Evolutionary conservation across 768 basidiomycete species (phyloP), one percentile per base, ranked within the genome.

Genomic region (Boletus eberwhitei): DNA sequence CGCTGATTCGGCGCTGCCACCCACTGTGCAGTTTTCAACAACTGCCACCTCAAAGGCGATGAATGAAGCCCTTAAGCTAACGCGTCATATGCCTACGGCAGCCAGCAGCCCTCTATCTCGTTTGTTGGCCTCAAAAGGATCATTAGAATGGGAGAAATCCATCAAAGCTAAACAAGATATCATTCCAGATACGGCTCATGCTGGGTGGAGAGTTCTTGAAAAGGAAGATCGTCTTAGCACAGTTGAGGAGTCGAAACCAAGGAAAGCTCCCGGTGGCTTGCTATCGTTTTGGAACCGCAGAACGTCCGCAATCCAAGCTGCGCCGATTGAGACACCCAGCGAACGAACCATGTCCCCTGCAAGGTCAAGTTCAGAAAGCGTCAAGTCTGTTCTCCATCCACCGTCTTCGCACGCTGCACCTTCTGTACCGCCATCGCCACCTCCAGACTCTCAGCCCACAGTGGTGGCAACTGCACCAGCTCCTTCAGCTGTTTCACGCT

Each of bases 401-500:
- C 44, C 54, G 4, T 35, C 50, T 50, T 40, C 58, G 36, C 58
- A 48, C 31, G 59, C 57, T 41, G 46, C 47, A 32, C 22, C 56
- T 37, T 40, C 42, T 13, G 60, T 66, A 16, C 59, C 62, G 34
- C 51, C 40, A 12, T 52, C 31, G 41, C 45, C 58, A 44, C 36
- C 58, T 8, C 11, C 55, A 21, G 50, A 57, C 29, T 24, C 52
- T 44, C 58, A 54, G 4, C 13, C 50, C 14, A 16, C 55, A 19
- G 38, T 45, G 35, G 35, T 41, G 19, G 38, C 51, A 41, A 39
- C 57, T 8, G 13, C 48, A 41, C 64, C 75, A 5, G 66, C 78
- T 14, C 75, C 82, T 29, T 90, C 93, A 0, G 89, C 83, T 8
- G 88, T 94, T 32, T 90, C 91, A 12, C 83, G 93, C 5, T 94